phyloP scores from a whole-genome alignment of 208 protist genomes.

The Trypanosoma boissoni region DNA sequence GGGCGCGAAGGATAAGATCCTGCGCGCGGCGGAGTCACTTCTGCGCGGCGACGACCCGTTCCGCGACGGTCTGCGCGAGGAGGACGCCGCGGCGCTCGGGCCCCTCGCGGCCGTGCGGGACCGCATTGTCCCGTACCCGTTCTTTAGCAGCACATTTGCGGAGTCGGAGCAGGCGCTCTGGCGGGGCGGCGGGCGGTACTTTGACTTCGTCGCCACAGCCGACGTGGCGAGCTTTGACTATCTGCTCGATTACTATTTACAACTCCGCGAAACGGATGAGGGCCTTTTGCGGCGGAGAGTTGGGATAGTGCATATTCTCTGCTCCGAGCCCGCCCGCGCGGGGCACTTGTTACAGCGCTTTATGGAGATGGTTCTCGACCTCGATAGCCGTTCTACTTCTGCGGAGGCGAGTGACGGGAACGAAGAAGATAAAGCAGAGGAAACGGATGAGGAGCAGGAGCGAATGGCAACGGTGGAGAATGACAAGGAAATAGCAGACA shows the following conservation, averaged over 20 bases:
- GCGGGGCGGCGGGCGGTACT: slow-evolving; percentile 35
- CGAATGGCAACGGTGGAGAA: background rate
- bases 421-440: slow-evolving; percentile 17
- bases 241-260: slow-evolving; percentile 59
- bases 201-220: slow-evolving; percentile 68
- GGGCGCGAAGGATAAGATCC: slow-evolving; percentile 20
- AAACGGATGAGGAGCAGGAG: slow-evolving; percentile 10
- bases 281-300: slow-evolving; percentile 7
- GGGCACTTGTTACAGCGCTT: slow-evolving; percentile 55
- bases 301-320: slow-evolving; percentile 51
- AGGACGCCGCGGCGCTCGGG: background rate
- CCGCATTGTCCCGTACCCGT: slow-evolving; percentile 44
- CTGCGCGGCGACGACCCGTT: slow-evolving; percentile 22
- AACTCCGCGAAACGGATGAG: no score
- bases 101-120: slow-evolving; percentile 14
- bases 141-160: slow-evolving; percentile 43
- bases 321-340: slow-evolving; percentile 38
- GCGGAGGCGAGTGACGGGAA: slow-evolving; percentile 1
- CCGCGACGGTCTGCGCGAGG: background rate
- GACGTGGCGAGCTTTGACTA: slow-evolving; percentile 73
- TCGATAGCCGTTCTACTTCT: slow-evolving; percentile 20
- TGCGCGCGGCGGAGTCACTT: slow-evolving; percentile 22
- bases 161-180: slow-evolving; percentile 37
- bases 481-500: slow-evolving; percentile 7
- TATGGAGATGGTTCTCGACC: slow-evolving; percentile 45